Conservation (phyloP, 2,329 filamentous ascomycete species). For the Chlorencoelia australis region DNA sequence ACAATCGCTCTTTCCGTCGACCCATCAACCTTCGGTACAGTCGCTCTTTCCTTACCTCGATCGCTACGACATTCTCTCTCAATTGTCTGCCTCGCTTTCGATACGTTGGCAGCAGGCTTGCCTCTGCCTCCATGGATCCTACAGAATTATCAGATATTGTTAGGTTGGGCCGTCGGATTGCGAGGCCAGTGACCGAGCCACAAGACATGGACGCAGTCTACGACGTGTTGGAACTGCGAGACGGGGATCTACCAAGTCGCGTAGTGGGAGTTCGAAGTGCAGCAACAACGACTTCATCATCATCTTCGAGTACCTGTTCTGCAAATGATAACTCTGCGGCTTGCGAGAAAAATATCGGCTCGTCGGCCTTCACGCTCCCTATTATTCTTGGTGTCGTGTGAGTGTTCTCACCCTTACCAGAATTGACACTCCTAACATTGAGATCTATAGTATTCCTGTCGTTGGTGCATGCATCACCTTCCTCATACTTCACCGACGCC, state of each 20-base stretch:
- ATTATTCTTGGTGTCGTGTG: conserved; percentile 64
- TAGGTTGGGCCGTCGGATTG: conserved; percentile 21
- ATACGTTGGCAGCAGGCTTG: conserved; percentile 6
- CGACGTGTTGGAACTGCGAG: conserved; percentile 17
- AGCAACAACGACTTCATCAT: conserved; percentile 16
- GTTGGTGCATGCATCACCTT: conserved; percentile 56
- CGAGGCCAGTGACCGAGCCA: conserved; percentile 6
- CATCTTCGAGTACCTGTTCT: conserved; percentile 24
- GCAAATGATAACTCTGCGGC: conserved; percentile 27
- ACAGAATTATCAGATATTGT: conserved; percentile 17
- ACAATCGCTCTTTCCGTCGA: no score
- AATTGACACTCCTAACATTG: conserved; percentile 4
- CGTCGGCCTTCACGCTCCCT: conserved; percentile 48
- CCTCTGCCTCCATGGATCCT: conserved; percentile 15
- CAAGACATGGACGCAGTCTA: conserved; percentile 17
- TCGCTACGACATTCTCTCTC: no score
- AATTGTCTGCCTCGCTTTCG: no score
- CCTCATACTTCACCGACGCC: conserved; percentile 69
- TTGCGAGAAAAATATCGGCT: conserved; percentile 51
- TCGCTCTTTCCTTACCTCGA: no score
- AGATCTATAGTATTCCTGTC: conserved; percentile 58
- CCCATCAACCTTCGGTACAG: no score
- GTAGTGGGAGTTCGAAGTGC: conserved; percentile 17
- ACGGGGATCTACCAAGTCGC: conserved; percentile 16
- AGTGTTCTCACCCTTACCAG: conserved; percentile 29